These are phyloP conservation scores for Parafenestella ontariensis DNA, from an alignment of 2,329 filamentous ascomycete species.

Conservation along the genomic window DNA sequence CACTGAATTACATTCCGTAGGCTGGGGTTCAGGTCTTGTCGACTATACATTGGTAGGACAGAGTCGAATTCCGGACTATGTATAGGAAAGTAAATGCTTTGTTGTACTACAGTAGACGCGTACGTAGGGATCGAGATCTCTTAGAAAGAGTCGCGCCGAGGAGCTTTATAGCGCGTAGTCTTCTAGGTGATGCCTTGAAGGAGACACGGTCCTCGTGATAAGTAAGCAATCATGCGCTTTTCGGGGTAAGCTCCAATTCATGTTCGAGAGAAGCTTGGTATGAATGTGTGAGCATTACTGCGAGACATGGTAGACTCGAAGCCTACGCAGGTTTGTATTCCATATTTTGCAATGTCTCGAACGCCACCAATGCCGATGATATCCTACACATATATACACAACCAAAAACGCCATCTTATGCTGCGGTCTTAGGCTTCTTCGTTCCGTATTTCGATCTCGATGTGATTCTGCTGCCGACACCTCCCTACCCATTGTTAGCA, in stretches of 20 bases:
- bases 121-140: neutral
- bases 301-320: neutral
- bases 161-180: neutral
- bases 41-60: neutral
- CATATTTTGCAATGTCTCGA: slow-evolving; percentile 8
- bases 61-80: neutral
- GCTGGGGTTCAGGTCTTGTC: neutral
- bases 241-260: neutral
- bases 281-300: neutral
- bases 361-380: slow-evolving; percentile 35
- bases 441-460: slow-evolving; percentile 97
- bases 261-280: neutral
- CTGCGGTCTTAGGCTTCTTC: slow-evolving; percentile 85
- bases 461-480: slow-evolving; percentile 82
- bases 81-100: neutral
- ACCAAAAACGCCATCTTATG: slow-evolving; percentile 9
- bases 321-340: neutral
- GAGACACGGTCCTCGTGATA: neutral
- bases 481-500: slow-evolving; percentile 68
- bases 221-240: neutral
- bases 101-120: neutral
- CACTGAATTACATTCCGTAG: neutral
- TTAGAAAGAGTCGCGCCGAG: neutral
- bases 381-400: slow-evolving; percentile 38
- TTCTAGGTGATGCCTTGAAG: neutral